A percentile compares a stretch with the other conserved stretches of the same genome.
Evolutionary conservation across 2,329 filamentous ascomycete genomes (phyloP).

Genomic region (Pezicula neosporulosa): DNA sequence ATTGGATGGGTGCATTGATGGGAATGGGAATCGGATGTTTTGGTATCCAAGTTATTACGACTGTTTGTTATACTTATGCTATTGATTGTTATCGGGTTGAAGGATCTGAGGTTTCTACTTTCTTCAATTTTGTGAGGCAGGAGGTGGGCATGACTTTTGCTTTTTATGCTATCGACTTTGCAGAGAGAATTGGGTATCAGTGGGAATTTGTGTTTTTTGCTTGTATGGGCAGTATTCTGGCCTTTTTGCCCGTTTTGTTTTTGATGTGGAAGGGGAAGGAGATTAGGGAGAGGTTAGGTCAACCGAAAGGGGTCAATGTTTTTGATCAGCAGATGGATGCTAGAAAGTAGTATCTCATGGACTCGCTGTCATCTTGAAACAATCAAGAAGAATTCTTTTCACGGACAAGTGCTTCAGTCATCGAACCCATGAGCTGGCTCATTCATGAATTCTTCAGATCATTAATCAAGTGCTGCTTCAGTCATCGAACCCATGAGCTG

Average conservation of each 20-base stretch:
- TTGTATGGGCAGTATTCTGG: slow-evolving; percentile 5
- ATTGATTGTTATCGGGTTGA: slow-evolving; percentile 22
- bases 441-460: no score
- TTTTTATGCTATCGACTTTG: slow-evolving; percentile 19
- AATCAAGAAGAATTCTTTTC: no score
- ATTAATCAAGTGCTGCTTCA: no score
- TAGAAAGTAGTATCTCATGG: not conserved
- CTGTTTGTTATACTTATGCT: slow-evolving; percentile 22
- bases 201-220: slow-evolving; percentile 7
- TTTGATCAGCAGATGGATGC: slow-evolving; percentile 1
- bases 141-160: slow-evolving; percentile 22
- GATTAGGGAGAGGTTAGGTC: slow-evolving; percentile 4
- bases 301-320: slow-evolving; percentile 3
- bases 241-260: slow-evolving; percentile 4
- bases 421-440: no score
- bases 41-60: slow-evolving; percentile 25
- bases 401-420: no score
- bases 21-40: slow-evolving; percentile 25
- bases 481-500: no score
- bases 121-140: slow-evolving; percentile 24
- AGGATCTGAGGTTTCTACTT: slow-evolving; percentile 17
- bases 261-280: slow-evolving; percentile 7
- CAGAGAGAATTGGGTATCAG: slow-evolving; percentile 6
- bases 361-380: no score
- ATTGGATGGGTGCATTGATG: slow-evolving; percentile 24